A percentile compares a stretch with the other conserved stretches of the same genome.
Evolutionary conservation across 1,139 yeast genomes (phyloP).

Genomic region (Taphrina wiesneri): DNA sequence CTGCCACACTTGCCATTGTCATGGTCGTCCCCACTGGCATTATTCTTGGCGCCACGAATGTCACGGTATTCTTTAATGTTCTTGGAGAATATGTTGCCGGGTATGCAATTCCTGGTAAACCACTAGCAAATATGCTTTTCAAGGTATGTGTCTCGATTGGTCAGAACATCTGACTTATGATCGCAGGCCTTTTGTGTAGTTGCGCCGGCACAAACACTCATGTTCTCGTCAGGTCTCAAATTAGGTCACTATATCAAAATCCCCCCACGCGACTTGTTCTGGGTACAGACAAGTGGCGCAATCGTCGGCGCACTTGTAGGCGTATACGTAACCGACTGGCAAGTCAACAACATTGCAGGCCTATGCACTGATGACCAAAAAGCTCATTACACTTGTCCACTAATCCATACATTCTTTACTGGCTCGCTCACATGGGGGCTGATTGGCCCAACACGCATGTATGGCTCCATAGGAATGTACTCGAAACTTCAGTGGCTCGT

Average conservation of each 20-base stretch:
- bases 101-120: slow-evolving; percentile 63
- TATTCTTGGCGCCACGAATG: slow-evolving; percentile 40
- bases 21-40: slow-evolving; percentile 38
- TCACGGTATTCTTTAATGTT: slow-evolving; percentile 59
- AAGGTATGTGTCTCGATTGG: slow-evolving; percentile 43
- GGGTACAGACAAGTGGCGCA: slow-evolving; percentile 53
- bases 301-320: slow-evolving; percentile 47
- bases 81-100: slow-evolving; percentile 64
- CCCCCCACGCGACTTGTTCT: slow-evolving; percentile 62
- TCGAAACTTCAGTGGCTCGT: slow-evolving; percentile 49
- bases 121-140: slow-evolving; percentile 61
- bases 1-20: slow-evolving; percentile 49
- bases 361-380: slow-evolving; percentile 48
- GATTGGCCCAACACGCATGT: slow-evolving; percentile 58
- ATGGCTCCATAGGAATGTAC: slow-evolving; percentile 40
- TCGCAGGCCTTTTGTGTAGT: slow-evolving; percentile 56
- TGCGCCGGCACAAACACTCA: slow-evolving; percentile 59
- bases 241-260: slow-evolving; percentile 64
- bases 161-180: too few relatives aligned
- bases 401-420: slow-evolving; percentile 35
- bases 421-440: slow-evolving; percentile 51
- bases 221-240: slow-evolving; percentile 60
- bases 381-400: slow-evolving; percentile 40
- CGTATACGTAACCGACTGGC: slow-evolving; percentile 59
- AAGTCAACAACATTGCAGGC: slow-evolving; percentile 49